phyloP scores from a whole-genome alignment of 768 basidiomycete genomes.

The Phlegmacium glaucopus region DNA sequence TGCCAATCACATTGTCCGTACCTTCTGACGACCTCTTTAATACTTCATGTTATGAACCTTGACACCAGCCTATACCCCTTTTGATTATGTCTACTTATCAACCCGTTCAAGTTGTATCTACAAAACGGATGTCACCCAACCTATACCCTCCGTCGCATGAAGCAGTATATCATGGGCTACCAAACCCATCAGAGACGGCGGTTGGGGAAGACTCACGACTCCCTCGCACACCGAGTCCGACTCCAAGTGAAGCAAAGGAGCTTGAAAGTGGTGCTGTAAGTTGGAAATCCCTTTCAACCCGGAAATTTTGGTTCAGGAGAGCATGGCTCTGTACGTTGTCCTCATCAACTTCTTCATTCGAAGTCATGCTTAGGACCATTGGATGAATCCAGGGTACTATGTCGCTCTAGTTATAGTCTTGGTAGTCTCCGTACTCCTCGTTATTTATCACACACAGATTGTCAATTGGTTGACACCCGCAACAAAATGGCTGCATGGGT shows the following conservation, averaged over 20 bases:
- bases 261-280: slow-evolving; percentile 42
- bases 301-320: slow-evolving; percentile 51
- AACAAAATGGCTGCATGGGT: slow-evolving; percentile 64
- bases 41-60: not conserved
- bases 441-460: slow-evolving; percentile 68
- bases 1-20: too few species aligned
- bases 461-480: slow-evolving; percentile 65
- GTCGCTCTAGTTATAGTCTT: slow-evolving; percentile 44
- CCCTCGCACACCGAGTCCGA: slow-evolving; percentile 56
- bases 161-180: not conserved
- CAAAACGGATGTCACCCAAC: not conserved
- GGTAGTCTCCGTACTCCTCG: slow-evolving; percentile 48
- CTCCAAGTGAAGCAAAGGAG: slow-evolving; percentile 54
- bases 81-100: not conserved
- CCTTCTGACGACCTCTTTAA: too few species aligned
- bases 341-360: not conserved
- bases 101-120: not conserved
- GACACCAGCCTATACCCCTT: not conserved
- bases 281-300: slow-evolving; percentile 39
- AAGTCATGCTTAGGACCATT: not conserved
- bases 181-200: slow-evolving; percentile 9
- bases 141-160: not conserved
- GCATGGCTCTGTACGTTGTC: slow-evolving; percentile 55
- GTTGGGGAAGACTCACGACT: slow-evolving; percentile 11
- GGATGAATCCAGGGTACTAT: slow-evolving; percentile 43